These are phyloP conservation scores for Fusarium sp. DNA, from an alignment of 2,329 filamentous ascomycete genomes.

Conservation along the genomic window DNA sequence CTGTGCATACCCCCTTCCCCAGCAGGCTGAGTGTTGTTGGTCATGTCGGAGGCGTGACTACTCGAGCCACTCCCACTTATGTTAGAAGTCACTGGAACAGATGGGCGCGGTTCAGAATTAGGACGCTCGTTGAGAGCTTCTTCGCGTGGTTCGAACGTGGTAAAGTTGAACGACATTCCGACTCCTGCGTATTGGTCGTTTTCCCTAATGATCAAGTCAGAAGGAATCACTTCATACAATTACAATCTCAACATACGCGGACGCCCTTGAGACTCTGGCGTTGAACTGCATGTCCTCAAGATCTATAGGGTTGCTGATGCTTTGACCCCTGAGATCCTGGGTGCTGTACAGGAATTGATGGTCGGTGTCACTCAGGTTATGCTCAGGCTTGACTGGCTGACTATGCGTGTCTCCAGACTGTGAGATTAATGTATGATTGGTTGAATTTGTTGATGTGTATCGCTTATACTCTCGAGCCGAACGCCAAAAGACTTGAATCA, in stretches of 20 bases:
- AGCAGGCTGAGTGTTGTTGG: neutral
- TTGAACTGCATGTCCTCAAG: constrained; percentile 14
- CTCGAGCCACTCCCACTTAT: neutral
- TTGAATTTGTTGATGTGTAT: neutral
- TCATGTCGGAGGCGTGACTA: neutral
- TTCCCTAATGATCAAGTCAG: neutral
- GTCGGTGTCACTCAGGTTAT: neutral
- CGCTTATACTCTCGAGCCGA: constrained; percentile 25
- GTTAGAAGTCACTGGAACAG: neutral
- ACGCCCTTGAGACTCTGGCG: neutral
- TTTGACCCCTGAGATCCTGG: neutral
- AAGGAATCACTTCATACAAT: accelerated
- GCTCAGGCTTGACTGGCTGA: accelerated
- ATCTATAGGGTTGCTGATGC: constrained; percentile 23
- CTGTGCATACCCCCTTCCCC: neutral
- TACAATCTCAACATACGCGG: constrained; percentile 3
- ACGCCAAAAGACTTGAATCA: constrained; percentile 34
- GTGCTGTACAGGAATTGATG: neutral
- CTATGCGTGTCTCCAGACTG: neutral
- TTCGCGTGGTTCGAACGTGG: neutral
- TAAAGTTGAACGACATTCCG: neutral
- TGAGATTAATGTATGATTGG: accelerated
- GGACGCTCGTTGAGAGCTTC: neutral
- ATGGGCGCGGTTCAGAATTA: neutral
- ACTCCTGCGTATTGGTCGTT: neutral